phyloP scores from a whole-genome alignment of 1,284 basidiomycete species.

The Phlebopus sp. region DNA sequence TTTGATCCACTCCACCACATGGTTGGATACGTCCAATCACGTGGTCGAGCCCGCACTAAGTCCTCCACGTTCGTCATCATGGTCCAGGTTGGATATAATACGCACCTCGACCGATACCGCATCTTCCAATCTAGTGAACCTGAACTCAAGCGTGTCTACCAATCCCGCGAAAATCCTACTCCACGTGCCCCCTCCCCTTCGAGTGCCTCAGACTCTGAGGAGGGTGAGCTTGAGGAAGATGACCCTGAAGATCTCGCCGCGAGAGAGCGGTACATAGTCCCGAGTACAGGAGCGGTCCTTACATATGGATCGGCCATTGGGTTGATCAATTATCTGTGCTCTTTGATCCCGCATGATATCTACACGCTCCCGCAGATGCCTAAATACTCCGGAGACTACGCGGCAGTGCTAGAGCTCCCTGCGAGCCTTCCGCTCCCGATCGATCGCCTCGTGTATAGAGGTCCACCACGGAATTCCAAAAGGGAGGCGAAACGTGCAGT shows the following conservation, averaged over 20 bases:
- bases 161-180: slow-evolving; percentile 41
- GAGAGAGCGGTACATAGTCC: slow-evolving; percentile 70
- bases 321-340: slow-evolving; percentile 69
- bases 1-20: slow-evolving; percentile 77
- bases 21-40: slow-evolving; percentile 80
- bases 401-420: slow-evolving; percentile 61
- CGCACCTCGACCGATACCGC: slow-evolving; percentile 55
- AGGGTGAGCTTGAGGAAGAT: slow-evolving; percentile 39
- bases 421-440: slow-evolving; percentile 59
- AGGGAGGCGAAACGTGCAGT: slow-evolving; percentile 78
- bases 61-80: slow-evolving; percentile 77
- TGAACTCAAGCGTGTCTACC: slow-evolving; percentile 60
- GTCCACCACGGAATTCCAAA: slow-evolving; percentile 61
- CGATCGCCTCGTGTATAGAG: slow-evolving; percentile 51
- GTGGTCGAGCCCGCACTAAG: slow-evolving; percentile 76
- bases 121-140: slow-evolving; percentile 60
- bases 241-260: slow-evolving; percentile 54
- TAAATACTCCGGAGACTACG: slow-evolving; percentile 59
- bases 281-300: slow-evolving; percentile 68
- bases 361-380: slow-evolving; percentile 63
- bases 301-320: slow-evolving; percentile 72
- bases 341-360: slow-evolving; percentile 68
- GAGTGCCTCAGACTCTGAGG: slow-evolving; percentile 29
- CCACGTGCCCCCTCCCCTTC: slow-evolving; percentile 26
- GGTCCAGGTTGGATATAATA: slow-evolving; percentile 59